Base-by-base conservation (phyloP, 2,329 filamentous ascomycete species). In the Aspergillus novofumigatus region DNA sequence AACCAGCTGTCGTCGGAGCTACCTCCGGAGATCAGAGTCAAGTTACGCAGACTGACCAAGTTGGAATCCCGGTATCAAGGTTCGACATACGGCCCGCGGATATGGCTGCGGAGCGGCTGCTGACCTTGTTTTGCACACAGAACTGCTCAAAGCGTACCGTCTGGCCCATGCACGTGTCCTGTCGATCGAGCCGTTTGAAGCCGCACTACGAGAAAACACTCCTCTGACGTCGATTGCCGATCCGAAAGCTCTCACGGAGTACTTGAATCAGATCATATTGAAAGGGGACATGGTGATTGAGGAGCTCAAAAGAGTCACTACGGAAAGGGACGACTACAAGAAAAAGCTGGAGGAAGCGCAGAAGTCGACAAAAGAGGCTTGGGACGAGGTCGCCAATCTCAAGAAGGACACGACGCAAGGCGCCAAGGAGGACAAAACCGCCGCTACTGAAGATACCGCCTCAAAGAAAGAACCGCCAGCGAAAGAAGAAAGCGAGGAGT, bases 251-350 rank as follows among this genome's bases (percentile, higher is more conserved):
- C 80, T 99, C 35, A 84, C 92, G 6, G 93, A 97, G 74, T 99
- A 97, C 68, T 81, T 99, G 28, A 91, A 88, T 65, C 91, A 97
- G 73, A 77, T 96, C 44, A 93, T 87, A 59, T 75, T 92, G 53
- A 93, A 95, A 69, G 87, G 88, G 45, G 91, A 96, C 67, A 95
- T 99, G 90, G 87, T 96, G 3, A 87, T 95, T 84, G 89, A 96
- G 49, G 94, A 99, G 74, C 80, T 97, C 56, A 97, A 95, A 76
- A 83, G 91, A 11, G 86, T 97, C 0, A 89, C 91, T 0, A 83
- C 83, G 3, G 92, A 97, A 69, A 88, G 89, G 58, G 91, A 96
- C 59, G 84, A 86, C 17, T 80, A 89, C 59, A 93, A 91, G 72
- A 89, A 88, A 74, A 91, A 90, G 71, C 77, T 86, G 2, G 85